A percentile compares a stretch with the other conserved stretches of the same genome.
phyloP scores from a whole-genome alignment of 2,329 filamentous ascomycete genomes.

The Trichoderma pleuroti region DNA sequence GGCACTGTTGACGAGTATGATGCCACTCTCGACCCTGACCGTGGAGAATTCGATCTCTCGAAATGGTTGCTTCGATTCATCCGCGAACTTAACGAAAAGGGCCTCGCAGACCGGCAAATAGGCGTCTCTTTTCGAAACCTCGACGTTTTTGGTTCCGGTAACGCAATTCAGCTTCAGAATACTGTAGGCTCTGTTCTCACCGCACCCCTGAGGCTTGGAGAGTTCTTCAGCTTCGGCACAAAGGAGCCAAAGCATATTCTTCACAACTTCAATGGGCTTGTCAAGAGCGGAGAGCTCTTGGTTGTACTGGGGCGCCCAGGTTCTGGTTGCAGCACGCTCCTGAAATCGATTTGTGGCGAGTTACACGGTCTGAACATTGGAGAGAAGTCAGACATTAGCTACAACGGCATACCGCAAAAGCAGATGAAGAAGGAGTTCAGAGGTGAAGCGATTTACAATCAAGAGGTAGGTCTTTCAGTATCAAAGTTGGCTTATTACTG shows the following conservation, averaged over 20 bases:
- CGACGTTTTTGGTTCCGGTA: conserved; percentile 63
- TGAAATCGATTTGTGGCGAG: conserved; percentile 61
- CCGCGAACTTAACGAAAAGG: conserved; percentile 49
- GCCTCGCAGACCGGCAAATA: conserved; percentile 50
- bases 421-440: conserved; percentile 58
- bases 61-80: conserved; percentile 43
- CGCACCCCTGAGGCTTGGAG: conserved; percentile 54
- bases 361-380: conserved; percentile 55
- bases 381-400: conserved; percentile 52
- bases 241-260: conserved; percentile 57
- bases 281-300: conserved; percentile 63
- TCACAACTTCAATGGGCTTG: conserved; percentile 59
- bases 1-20: conserved; percentile 28
- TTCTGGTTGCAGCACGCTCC: conserved; percentile 60
- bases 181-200: conserved; percentile 59
- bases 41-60: conserved; percentile 38
- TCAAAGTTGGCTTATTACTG: not conserved
- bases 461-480: conserved; percentile 48
- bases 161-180: conserved; percentile 64
- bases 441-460: conserved; percentile 69
- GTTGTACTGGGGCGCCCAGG: conserved; percentile 66
- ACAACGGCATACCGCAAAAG: conserved; percentile 56
- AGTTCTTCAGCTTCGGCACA: conserved; percentile 49
- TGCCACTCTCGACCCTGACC: conserved; percentile 37
- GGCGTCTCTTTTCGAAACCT: conserved; percentile 64